Percentiles rank a stretch among this genome's conserved stretches.
These are phyloP conservation scores for Davidsoniella eucalypti DNA, from an alignment of 2,329 filamentous ascomycete genomes.

Conservation along the genomic window DNA sequence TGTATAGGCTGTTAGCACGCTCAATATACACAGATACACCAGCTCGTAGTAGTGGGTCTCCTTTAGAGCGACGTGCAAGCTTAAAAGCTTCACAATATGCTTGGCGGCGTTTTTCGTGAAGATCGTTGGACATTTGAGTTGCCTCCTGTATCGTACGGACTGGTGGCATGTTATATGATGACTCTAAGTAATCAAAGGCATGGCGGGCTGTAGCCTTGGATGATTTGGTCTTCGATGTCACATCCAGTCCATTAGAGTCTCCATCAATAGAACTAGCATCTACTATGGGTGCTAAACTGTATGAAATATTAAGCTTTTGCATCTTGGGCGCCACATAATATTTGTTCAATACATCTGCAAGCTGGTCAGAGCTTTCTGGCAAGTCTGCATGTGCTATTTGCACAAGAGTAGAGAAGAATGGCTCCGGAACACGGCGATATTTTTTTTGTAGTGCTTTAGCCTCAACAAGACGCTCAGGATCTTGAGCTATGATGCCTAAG, in stretches of 20 bases:
- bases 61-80: slow-evolving; percentile 36
- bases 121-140: background rate
- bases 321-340: slow-evolving; percentile 25
- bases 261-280: slow-evolving; percentile 14
- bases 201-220: background rate
- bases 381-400: slow-evolving; percentile 22
- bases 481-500: slow-evolving; percentile 21
- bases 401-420: slow-evolving; percentile 27
- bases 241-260: background rate
- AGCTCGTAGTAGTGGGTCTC: slow-evolving; percentile 56
- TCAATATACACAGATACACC: slow-evolving; percentile 63
- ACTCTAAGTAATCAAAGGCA: background rate
- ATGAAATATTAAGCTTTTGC: slow-evolving; percentile 22
- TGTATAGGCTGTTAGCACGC: slow-evolving; percentile 46
- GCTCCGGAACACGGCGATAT: slow-evolving; percentile 26
- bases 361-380: slow-evolving; percentile 22
- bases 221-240: background rate
- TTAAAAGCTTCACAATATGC: slow-evolving; percentile 23
- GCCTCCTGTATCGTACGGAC: background rate
- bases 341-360: slow-evolving; percentile 26
- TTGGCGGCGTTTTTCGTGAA: slow-evolving; percentile 1
- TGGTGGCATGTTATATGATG: background rate
- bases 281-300: slow-evolving; percentile 23
- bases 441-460: slow-evolving; percentile 22
- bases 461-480: slow-evolving; percentile 18